phyloP scores from a whole-genome alignment of 306 rosid genomes.

The Trichosanthes cucumerina region DNA sequence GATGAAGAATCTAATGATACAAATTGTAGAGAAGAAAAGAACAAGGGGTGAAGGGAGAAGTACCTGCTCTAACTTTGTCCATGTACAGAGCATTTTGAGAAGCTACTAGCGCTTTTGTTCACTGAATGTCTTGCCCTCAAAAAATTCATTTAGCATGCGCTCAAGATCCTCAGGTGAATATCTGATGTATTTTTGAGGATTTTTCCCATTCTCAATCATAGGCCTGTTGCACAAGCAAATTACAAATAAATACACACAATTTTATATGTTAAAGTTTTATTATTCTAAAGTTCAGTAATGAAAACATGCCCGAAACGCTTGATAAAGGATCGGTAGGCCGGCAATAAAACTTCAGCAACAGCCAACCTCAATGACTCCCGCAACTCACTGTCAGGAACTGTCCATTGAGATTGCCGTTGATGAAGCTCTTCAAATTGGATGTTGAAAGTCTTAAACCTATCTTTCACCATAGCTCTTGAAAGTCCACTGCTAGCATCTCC shows the following conservation, averaged over 20 bases:
- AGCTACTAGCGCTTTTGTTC: slow-evolving; percentile 65
- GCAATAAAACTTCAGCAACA: slow-evolving; percentile 88
- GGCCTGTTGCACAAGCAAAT: slow-evolving; percentile 44
- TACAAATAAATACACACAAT: not conserved
- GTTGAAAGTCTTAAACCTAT: slow-evolving; percentile 80
- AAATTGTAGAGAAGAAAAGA: slow-evolving; percentile 4
- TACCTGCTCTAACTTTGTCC: slow-evolving; percentile 9
- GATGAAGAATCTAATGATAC: not conserved
- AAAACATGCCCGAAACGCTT: slow-evolving; percentile 71
- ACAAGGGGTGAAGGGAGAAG: not conserved
- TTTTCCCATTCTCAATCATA: slow-evolving; percentile 77
- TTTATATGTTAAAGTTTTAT: no score
- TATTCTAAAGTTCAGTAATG: not conserved
- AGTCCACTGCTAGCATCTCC: slow-evolving; percentile 43
- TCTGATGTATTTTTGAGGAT: slow-evolving; percentile 61
- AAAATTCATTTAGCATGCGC: slow-evolving; percentile 72
- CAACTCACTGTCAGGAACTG: slow-evolving; percentile 89
- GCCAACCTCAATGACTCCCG: slow-evolving; percentile 92
- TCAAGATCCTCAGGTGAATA: slow-evolving; percentile 65
- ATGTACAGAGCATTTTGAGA: slow-evolving; percentile 1
- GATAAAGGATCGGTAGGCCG: slow-evolving; percentile 86
- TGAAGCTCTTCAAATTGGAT: slow-evolving; percentile 79
- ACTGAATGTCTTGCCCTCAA: slow-evolving; percentile 77
- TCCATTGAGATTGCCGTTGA: slow-evolving; percentile 94
- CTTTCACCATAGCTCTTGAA: slow-evolving; percentile 67